Evolutionary conservation across 305 asterid species (phyloP).

Genomic region (Fraxinus greggii): DNA sequence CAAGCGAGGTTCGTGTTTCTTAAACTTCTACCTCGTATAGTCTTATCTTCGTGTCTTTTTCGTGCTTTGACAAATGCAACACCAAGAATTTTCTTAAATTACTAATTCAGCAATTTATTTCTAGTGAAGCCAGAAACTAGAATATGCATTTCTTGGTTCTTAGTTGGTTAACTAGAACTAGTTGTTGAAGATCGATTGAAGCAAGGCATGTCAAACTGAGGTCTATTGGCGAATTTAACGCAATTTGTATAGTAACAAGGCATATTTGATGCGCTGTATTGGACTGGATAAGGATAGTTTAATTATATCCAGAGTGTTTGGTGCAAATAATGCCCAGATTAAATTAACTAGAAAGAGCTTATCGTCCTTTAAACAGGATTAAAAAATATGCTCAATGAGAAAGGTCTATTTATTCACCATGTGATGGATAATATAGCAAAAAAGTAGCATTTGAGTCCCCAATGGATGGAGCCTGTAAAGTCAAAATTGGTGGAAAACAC

Average conservation of each 20-base stretch:
- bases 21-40: not conserved
- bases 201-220: not conserved
- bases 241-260: not conserved
- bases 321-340: not conserved
- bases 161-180: not conserved
- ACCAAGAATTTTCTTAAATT: not conserved
- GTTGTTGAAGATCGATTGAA: not conserved
- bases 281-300: not conserved
- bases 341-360: not conserved
- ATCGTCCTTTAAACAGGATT: not conserved
- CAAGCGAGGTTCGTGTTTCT: constrained; percentile 39
- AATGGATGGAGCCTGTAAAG: not conserved
- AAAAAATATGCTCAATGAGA: not conserved
- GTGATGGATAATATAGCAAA: not conserved
- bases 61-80: not conserved
- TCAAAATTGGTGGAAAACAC: not conserved
- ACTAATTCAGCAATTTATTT: not conserved
- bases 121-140: not conserved
- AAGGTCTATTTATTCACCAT: not conserved
- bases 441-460: not conserved
- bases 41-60: not conserved
- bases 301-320: not conserved
- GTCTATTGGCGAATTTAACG: not conserved
- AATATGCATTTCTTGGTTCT: not conserved
- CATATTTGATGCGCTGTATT: not conserved